These are phyloP conservation scores for Ploettnerulaceae sp. DNA, from an alignment of 2,329 filamentous ascomycete genomes.

Conservation along the genomic window DNA sequence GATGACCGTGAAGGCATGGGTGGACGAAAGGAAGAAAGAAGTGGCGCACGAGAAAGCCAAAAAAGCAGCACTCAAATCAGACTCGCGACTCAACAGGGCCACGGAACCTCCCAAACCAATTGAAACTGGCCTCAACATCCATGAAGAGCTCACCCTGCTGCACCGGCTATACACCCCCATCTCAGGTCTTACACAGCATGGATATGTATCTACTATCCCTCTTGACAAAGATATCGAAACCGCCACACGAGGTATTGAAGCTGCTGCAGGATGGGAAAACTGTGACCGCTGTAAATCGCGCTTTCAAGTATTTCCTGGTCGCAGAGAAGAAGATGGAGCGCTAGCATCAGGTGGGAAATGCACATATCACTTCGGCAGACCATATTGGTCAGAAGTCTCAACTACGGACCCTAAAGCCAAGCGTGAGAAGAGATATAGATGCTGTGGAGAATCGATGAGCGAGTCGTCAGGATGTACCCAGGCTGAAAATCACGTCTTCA, in stretches of 20 bases:
- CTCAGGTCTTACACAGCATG: constrained; percentile 57
- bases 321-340: constrained; percentile 69
- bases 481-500: constrained; percentile 77
- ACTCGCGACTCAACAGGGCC: constrained; percentile 30
- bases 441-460: constrained; percentile 72
- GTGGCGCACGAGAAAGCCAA: constrained; percentile 36
- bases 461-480: constrained; percentile 70
- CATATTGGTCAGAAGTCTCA: constrained; percentile 47
- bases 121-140: constrained; percentile 61
- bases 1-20: constrained; percentile 70
- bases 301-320: constrained; percentile 88
- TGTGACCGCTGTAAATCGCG: constrained; percentile 83
- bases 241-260: constrained; percentile 59
- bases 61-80: constrained; percentile 34
- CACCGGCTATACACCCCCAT: constrained; percentile 60
- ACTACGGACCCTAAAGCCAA: constrained; percentile 52
- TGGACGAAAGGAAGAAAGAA: constrained; percentile 49
- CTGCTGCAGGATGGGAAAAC: constrained; percentile 72
- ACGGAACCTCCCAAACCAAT: constrained; percentile 47
- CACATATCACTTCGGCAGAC: constrained; percentile 73
- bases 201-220: constrained; percentile 70
- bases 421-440: constrained; percentile 62
- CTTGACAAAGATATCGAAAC: constrained; percentile 59
- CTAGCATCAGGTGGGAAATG: constrained; percentile 75
- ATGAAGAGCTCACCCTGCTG: constrained; percentile 65